Evolutionary conservation across 2,329 filamentous ascomycete genomes (phyloP), one percentile per base, ranked within the genome.

Genomic region (Neopestalotiopsis sp.): DNA sequence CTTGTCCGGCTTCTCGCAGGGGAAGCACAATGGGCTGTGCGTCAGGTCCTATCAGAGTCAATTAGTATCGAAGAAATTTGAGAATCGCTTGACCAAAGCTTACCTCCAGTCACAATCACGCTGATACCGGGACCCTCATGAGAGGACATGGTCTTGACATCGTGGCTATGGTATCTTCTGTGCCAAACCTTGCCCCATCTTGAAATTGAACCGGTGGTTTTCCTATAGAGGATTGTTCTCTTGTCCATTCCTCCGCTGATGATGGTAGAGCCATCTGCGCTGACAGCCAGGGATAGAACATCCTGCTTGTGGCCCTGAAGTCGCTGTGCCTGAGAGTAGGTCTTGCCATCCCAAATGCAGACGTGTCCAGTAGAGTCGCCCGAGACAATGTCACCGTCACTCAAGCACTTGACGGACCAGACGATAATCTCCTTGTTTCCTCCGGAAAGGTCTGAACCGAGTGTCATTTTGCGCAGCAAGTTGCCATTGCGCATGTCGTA

Each of bases 281-380:
- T 97, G 38, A 91, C 89, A 2, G 94, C 91, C n/a, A 99, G 85
- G 77, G 95, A 95, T 69, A 99, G 85, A 4, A 97, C 91, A 81
- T 99, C 96, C 59, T 95, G 94, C 73, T 94, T 91, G 77, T 99
- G 96, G 32, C 92, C 91, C 76, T 94, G 91, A 67, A 99, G 89
- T 65, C 95, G 88, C 78, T 99, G 96, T 45, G 90, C 87, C 74
- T 97, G 90, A 4, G 94, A 95, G 79, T 95, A 97, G 66, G 94
- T 97, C 82, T 93, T 95, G 68, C 94, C 94, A 78, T 97, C 94
- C 92, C 95, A 99, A 77, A 98, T 93, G 72, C 94, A 91, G 56
- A 99, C 87, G 78, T 98, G 94, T 40, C 96, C 96, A 4, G 94
- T 95, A 3, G 96, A 98, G 79, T 99, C 96, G 65, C 94, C 96